Percentiles rank a stretch among this genome's conserved stretches.
phyloP scores from a whole-genome alignment of 805 yeast species.

The Myxozyma vanderwaltii region DNA sequence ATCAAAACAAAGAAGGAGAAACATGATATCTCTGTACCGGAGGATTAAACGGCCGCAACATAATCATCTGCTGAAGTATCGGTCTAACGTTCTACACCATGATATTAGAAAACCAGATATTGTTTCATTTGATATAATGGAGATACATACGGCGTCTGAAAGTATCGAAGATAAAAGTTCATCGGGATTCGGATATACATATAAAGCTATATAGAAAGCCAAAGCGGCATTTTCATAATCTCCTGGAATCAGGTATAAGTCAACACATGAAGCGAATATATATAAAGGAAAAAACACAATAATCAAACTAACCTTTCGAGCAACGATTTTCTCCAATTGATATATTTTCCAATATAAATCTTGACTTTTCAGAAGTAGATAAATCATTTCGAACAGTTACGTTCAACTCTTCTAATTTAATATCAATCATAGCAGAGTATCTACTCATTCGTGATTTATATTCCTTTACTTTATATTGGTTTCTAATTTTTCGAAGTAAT shows the following conservation, averaged over 20 bases:
- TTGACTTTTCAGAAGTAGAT: slow-evolving; percentile 3
- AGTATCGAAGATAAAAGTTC: slow-evolving; percentile 58
- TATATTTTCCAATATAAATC: slow-evolving; percentile 11
- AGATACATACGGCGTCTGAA: slow-evolving; percentile 12
- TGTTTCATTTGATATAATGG: neutral
- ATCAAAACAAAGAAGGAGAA: slow-evolving; percentile 1
- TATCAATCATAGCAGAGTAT: slow-evolving; percentile 12
- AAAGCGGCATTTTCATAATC: slow-evolving; percentile 71
- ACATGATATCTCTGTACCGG: slow-evolving; percentile 11
- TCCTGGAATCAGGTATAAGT: too few species aligned
- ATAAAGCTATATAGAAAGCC: slow-evolving; percentile 87
- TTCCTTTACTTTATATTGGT: neutral
- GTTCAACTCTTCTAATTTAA: slow-evolving; percentile 2
- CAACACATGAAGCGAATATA: neutral
- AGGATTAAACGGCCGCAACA: slow-evolving; percentile 17
- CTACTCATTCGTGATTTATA: neutral
- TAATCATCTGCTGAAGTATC: slow-evolving; percentile 12
- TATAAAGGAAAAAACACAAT: neutral
- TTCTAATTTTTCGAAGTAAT: slow-evolving; percentile 1
- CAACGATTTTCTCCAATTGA: slow-evolving; percentile 9
- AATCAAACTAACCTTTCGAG: slow-evolving; percentile 1
- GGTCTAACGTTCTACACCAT: slow-evolving; percentile 18
- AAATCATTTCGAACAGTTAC: neutral
- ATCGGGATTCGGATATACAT: slow-evolving; percentile 92
- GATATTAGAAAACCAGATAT: neutral